phyloP scores from a whole-genome alignment of 2,329 filamentous ascomycete species.

The Ophiocordyceps robertsii region DNA sequence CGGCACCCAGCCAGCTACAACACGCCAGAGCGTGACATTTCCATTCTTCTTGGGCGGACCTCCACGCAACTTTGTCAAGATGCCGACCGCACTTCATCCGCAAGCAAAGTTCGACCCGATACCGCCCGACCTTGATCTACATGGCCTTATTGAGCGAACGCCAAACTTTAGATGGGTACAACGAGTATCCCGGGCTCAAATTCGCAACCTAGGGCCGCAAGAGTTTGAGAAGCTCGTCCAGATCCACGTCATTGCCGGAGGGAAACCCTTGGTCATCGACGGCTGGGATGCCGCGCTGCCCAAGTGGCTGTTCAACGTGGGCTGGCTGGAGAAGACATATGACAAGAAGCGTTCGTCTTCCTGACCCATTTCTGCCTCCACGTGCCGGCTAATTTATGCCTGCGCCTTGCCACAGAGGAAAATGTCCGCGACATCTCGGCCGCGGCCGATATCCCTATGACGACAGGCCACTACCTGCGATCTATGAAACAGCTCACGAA shows the following conservation, averaged over 20 bases:
- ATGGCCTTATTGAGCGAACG: conserved; percentile 59
- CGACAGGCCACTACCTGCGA: conserved; percentile 78
- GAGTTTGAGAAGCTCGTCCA: conserved; percentile 77
- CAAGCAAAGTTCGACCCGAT: conserved; percentile 88
- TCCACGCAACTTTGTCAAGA: conserved; percentile 23
- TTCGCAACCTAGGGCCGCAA: conserved; percentile 61
- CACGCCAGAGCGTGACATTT: background rate
- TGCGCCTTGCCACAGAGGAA: conserved; percentile 45
- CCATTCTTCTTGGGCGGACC: background rate
- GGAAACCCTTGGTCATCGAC: conserved; percentile 82
- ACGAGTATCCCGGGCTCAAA: conserved; percentile 64
- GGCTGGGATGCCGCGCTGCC: conserved; percentile 71
- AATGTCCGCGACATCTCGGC: conserved; percentile 68
- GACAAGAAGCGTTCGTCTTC: conserved; percentile 57
- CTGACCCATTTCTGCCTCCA: background rate
- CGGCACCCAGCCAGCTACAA: background rate
- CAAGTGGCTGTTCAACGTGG: conserved; percentile 60
- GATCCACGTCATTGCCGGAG: conserved; percentile 70
- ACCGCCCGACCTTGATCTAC: conserved; percentile 69
- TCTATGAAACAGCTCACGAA: conserved; percentile 75
- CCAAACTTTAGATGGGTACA: conserved; percentile 80
- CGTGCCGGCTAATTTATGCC: background rate
- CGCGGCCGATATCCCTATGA: conserved; percentile 66
- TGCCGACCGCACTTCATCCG: conserved; percentile 64
- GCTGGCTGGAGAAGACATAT: conserved; percentile 69